Evolutionary conservation across 371 early-diverging fungal species (phyloP).

Genomic region (Sporodiniella umbellata): DNA sequence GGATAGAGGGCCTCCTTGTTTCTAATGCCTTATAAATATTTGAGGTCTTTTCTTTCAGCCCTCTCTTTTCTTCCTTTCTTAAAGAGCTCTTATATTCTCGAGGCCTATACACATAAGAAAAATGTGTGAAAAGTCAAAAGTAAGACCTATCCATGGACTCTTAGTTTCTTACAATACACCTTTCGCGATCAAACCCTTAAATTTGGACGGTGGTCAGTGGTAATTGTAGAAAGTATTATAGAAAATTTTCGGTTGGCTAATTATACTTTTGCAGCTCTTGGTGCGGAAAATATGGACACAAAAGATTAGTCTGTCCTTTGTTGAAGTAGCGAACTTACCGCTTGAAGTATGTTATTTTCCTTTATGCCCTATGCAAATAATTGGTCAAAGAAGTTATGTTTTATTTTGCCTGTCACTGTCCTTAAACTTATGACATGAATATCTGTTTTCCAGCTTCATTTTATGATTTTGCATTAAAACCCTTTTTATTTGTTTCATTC

Average conservation of each 20-base stretch:
- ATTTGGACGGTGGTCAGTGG: slow-evolving; percentile 50
- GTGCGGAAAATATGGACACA: slow-evolving; percentile 51
- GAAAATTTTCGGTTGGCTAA: background rate
- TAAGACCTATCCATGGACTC: background rate
- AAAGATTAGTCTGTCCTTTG: slow-evolving; percentile 27
- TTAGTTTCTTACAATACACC: background rate
- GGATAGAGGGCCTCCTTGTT: background rate
- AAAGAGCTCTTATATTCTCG: background rate
- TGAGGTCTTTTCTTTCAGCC: background rate
- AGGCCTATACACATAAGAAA: background rate
- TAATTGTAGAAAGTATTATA: slow-evolving; percentile 13
- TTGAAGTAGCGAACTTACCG: slow-evolving; percentile 22
- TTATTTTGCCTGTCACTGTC: no score
- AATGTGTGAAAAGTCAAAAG: background rate
- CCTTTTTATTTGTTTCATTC: no score
- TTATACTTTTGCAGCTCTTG: slow-evolving; percentile 25
- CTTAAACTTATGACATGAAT: no score
- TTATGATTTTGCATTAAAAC: background rate
- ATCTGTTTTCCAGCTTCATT: background rate
- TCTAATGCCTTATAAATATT: background rate
- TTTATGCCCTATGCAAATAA: background rate
- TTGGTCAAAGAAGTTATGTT: background rate
- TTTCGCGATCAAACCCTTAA: slow-evolving; percentile 29
- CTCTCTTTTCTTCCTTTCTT: background rate
- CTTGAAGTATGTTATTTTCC: no score